These are phyloP conservation scores for Chlorella vulgaris DNA, from an alignment of 139 green algal genomes.

Conservation along the genomic window DNA sequence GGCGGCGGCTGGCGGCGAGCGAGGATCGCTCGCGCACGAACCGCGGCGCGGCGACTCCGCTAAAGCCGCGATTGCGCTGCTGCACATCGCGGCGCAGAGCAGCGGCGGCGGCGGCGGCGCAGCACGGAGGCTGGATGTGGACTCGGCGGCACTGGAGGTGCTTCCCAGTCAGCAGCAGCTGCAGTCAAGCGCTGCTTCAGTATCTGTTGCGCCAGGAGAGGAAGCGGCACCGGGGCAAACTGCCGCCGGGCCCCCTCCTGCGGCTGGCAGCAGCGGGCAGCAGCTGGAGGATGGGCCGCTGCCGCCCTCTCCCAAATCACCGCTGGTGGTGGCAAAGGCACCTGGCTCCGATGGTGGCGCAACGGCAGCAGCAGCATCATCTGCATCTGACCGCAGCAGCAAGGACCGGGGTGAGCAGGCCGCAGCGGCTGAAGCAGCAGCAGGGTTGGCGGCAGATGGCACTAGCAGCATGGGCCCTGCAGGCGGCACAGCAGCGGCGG, in stretches of 20 bases:
- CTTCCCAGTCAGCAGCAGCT: not conserved
- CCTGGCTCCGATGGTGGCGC: no score
- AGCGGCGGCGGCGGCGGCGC: not conserved
- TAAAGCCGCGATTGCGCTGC: conserved; percentile 14
- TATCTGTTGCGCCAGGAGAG: not conserved
- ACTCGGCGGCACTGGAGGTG: not conserved
- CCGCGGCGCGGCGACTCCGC: conserved; percentile 7
- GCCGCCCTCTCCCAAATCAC: no score
- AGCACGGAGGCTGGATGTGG: conserved; percentile 4
- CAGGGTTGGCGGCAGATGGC: not conserved
- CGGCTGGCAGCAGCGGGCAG: no score
- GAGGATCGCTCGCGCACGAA: not conserved
- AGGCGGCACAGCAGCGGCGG: not conserved
- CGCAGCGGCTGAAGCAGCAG: not conserved
- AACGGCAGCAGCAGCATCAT: no score
- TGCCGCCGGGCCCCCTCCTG: not conserved
- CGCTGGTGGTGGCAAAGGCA: no score
- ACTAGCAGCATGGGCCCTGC: not conserved
- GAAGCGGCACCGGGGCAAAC: not conserved
- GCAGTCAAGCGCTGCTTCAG: not conserved
- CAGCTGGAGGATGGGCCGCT: no score
- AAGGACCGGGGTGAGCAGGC: no score
- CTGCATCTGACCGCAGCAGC: no score
- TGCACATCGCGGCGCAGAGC: conserved; percentile 24
- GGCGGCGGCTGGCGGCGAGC: not conserved